Evolutionary conservation across 2,329 filamentous ascomycete genomes (phyloP).

Genomic region (Arthrobotrys sinensis): DNA sequence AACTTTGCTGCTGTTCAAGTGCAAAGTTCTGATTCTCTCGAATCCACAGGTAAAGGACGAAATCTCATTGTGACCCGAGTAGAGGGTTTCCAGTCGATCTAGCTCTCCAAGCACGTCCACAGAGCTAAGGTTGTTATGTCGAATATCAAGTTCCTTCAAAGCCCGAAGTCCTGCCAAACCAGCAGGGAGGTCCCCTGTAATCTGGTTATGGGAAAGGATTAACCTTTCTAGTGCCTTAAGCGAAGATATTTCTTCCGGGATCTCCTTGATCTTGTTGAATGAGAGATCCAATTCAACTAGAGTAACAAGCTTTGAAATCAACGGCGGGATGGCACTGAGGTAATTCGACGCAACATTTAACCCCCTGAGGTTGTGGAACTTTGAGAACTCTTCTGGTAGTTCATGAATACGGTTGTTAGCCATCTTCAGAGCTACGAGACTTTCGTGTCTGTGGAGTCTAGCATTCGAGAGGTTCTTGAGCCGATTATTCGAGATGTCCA

Average conservation of each 20-base stretch:
- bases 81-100: conserved; percentile 87
- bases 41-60: conserved; percentile 93
- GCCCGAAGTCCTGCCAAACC: conserved; percentile 81
- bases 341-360: conserved; percentile 96
- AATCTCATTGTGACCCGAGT: conserved; percentile 92
- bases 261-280: conserved; percentile 87
- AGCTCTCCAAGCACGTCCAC: conserved; percentile 89
- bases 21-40: conserved; percentile 83
- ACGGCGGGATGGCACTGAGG: conserved; percentile 85
- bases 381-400: conserved; percentile 85
- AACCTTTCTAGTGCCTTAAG: conserved; percentile 86
- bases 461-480: conserved; percentile 89
- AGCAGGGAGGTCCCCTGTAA: conserved; percentile 81
- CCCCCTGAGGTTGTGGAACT: conserved; percentile 83
- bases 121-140: conserved; percentile 89
- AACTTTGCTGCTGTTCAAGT: conserved; percentile 94
- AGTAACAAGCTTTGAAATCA: conserved; percentile 84
- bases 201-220: conserved; percentile 94
- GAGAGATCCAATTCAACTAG: conserved; percentile 95
- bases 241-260: conserved; percentile 84
- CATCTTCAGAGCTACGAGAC: conserved; percentile 88
- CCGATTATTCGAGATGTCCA: conserved; percentile 95
- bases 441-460: conserved; percentile 81
- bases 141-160: conserved; percentile 91
- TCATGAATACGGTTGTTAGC: conserved; percentile 90